Conservation (phyloP, 2,329 filamentous ascomycete genomes). For the Sclerotinia borealis region DNA sequence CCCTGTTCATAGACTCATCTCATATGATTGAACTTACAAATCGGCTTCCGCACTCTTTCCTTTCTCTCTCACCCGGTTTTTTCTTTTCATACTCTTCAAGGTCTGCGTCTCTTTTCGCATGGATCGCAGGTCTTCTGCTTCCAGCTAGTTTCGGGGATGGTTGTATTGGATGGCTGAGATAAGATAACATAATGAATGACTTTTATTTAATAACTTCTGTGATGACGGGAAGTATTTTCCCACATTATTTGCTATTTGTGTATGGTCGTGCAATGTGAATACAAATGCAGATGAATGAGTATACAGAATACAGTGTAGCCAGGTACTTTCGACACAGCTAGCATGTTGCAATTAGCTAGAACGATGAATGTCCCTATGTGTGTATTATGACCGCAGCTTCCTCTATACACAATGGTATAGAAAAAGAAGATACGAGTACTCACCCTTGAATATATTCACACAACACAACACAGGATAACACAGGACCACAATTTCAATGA, state of each 20-base stretch:
- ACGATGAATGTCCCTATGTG: no score
- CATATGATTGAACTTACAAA: not conserved
- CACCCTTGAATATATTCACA: not conserved
- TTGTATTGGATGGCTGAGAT: slow-evolving; percentile 6
- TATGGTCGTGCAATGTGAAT: not conserved
- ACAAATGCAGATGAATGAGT: not conserved
- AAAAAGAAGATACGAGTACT: no score
- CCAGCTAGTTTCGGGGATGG: not conserved
- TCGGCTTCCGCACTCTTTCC: not conserved
- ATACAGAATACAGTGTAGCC: no score
- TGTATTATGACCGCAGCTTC: no score
- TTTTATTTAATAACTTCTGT: slow-evolving; percentile 4
- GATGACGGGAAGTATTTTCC: not conserved
- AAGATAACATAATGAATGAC: slow-evolving; percentile 8
- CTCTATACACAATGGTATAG: no score
- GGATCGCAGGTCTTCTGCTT: not conserved
- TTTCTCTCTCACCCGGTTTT: not conserved
- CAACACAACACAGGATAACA: no score
- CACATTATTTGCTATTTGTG: not conserved
- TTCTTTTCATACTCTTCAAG: not conserved
- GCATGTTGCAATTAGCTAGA: no score
- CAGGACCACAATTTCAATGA: not conserved
- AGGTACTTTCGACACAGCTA: no score
- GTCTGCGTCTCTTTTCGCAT: slow-evolving; percentile 1
- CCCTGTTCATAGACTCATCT: not conserved